phyloP scores from a whole-genome alignment of 441 rosid species.

The Adansonia grandidieri region DNA sequence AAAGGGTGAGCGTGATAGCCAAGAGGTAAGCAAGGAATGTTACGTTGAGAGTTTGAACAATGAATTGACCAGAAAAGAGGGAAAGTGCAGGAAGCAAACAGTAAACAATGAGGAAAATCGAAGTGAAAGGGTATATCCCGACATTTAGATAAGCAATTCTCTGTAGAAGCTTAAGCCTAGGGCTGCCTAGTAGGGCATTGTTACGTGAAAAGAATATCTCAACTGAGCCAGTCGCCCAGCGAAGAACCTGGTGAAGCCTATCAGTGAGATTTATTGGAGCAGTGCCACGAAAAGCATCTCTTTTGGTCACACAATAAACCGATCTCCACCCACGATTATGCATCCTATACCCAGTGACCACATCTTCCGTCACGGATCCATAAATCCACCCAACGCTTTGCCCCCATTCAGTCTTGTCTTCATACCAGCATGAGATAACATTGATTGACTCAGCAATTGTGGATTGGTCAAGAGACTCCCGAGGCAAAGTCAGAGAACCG shows the following conservation, averaged over 20 bases:
- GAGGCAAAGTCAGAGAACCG: slow-evolving; percentile 49
- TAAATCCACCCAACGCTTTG: slow-evolving; percentile 68
- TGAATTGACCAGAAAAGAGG: no score
- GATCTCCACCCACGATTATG: slow-evolving; percentile 80
- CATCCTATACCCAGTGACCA: slow-evolving; percentile 73
- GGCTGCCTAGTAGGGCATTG: slow-evolving; percentile 61
- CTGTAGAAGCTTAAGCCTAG: slow-evolving; percentile 54
- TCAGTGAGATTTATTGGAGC: no score
- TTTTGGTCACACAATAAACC: slow-evolving; percentile 33
- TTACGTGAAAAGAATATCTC: slow-evolving; percentile 75
- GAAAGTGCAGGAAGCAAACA: no score
- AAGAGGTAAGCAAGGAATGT: slow-evolving; percentile 60
- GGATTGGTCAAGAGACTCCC: slow-evolving; percentile 48
- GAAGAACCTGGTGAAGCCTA: slow-evolving; percentile 48
- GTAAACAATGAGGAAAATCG: no score
- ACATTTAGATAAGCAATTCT: slow-evolving; percentile 33
- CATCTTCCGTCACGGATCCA: slow-evolving; percentile 72
- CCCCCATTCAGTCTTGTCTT: slow-evolving; percentile 82
- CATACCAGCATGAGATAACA: slow-evolving; percentile 77
- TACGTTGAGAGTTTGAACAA: neutral
- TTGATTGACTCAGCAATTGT: slow-evolving; percentile 60
- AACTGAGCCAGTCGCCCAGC: slow-evolving; percentile 81
- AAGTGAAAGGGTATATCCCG: no score
- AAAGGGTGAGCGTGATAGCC: slow-evolving; percentile 51
- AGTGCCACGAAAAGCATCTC: no score